phyloP scores from a whole-genome alignment of 768 basidiomycete species.

The Wakefieldia striispora region DNA sequence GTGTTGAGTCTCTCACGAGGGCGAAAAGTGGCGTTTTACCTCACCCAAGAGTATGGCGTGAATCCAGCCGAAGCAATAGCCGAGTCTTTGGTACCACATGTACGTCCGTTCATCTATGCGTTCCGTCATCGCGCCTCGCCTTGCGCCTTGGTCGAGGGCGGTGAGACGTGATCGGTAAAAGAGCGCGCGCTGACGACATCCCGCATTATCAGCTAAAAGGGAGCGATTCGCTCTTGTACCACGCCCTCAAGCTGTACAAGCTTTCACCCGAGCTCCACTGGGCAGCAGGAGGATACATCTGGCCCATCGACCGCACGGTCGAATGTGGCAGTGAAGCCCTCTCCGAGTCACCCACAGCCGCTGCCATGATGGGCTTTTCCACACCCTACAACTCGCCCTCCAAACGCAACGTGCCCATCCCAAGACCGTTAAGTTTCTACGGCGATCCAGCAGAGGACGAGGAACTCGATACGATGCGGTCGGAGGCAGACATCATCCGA shows the following conservation, averaged over 20 bases:
- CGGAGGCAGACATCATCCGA: conserved; percentile 41
- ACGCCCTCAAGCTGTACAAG: conserved; percentile 74
- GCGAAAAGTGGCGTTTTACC: conserved; percentile 68
- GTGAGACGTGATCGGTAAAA: conserved; percentile 9
- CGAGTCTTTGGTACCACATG: conserved; percentile 66
- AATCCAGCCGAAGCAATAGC: conserved; percentile 70
- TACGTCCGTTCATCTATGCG: conserved; percentile 36
- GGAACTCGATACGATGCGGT: conserved; percentile 25
- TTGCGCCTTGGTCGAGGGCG: conserved; percentile 6
- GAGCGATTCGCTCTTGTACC: conserved; percentile 71
- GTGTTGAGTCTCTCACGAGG: conserved; percentile 72
- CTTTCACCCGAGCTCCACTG: conserved; percentile 73
- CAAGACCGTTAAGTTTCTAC: conserved; percentile 42
- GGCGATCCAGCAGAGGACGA: conserved; percentile 41
- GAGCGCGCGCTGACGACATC: conserved; percentile 12
- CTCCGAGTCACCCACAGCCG: conserved; percentile 19
- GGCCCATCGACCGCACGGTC: conserved; percentile 70
- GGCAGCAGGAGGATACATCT: conserved; percentile 81
- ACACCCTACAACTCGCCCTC: conserved; percentile 21
- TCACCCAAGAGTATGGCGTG: conserved; percentile 64
- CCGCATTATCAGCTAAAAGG: conserved; percentile 61
- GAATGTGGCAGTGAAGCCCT: conserved; percentile 53
- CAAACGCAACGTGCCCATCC: conserved; percentile 34
- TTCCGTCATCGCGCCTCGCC: conserved; percentile 8
- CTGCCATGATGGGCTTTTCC: conserved; percentile 26